phyloP scores from a whole-genome alignment of 2,329 filamentous ascomycete genomes.

The Malbranchea zuffiana region DNA sequence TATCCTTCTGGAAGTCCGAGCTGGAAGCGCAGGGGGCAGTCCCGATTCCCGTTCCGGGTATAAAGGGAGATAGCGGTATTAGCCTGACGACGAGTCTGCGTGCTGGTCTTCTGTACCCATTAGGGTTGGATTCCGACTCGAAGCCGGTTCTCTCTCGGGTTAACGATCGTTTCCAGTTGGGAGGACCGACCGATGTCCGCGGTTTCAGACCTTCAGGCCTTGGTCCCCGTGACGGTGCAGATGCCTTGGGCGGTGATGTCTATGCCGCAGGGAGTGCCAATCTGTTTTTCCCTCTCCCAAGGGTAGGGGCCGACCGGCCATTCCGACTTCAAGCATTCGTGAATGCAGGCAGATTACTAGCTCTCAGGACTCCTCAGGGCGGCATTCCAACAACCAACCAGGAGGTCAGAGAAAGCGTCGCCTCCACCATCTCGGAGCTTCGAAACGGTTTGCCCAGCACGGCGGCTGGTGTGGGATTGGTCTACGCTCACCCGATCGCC shows the following conservation, averaged over 20 bases:
- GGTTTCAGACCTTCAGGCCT: constrained; percentile 85
- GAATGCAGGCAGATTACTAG: constrained; percentile 76
- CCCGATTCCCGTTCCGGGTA: constrained; percentile 59
- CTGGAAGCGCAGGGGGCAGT: constrained; percentile 67
- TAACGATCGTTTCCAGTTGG: constrained; percentile 91
- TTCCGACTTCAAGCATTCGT: constrained; percentile 82
- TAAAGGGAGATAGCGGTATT: constrained; percentile 61
- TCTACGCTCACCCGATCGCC: constrained; percentile 89
- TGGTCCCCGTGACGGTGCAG: constrained; percentile 73
- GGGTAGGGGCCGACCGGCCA: constrained; percentile 68
- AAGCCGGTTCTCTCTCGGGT: constrained; percentile 60
- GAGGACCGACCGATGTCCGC: constrained; percentile 86
- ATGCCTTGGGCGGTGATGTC: constrained; percentile 82
- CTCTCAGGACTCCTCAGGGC: constrained; percentile 50
- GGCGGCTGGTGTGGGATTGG: constrained; percentile 76
- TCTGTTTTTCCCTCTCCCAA: constrained; percentile 73
- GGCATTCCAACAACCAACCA: constrained; percentile 39
- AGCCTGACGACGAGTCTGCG: constrained; percentile 74
- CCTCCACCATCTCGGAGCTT: constrained; percentile 57
- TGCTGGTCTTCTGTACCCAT: constrained; percentile 70
- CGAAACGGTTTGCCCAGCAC: constrained; percentile 68
- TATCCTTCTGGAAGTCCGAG: constrained; percentile 90
- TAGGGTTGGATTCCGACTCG: constrained; percentile 50
- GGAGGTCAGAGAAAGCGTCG: constrained; percentile 35
- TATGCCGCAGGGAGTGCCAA: constrained; percentile 84